Conservation (phyloP, 345 rosid species). For the Combretum micranthum region DNA sequence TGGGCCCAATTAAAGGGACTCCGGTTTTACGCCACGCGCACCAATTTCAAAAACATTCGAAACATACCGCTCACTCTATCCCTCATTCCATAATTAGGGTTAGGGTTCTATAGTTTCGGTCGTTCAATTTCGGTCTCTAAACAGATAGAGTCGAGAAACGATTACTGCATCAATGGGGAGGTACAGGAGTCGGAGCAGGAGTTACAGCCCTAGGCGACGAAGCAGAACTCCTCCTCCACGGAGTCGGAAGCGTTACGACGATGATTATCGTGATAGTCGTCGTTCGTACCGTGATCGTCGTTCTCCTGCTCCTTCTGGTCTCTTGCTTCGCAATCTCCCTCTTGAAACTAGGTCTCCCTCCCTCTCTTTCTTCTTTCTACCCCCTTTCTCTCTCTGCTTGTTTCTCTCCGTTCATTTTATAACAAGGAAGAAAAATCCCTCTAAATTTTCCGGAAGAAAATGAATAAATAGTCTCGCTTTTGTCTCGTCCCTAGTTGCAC, state of each 20-base stretch:
- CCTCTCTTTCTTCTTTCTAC: not conserved
- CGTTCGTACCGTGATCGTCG: constrained; percentile 67
- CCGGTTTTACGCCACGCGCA: not conserved
- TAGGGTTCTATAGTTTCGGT: constrained; percentile 1
- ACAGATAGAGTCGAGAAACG: not conserved
- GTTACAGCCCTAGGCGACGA: constrained; percentile 82
- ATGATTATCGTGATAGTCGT: constrained; percentile 34
- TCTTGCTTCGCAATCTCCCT: constrained; percentile 90
- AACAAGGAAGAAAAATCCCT: too few species aligned
- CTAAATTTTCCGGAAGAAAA: too few species aligned
- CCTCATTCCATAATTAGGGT: constrained; percentile 22
- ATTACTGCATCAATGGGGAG: constrained; percentile 38
- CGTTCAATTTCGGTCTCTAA: not conserved
- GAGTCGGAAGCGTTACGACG: constrained; percentile 51
- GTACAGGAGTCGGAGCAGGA: constrained; percentile 65
- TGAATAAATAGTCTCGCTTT: too few species aligned
- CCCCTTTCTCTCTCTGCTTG: not conserved
- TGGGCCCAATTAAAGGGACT: too few species aligned
- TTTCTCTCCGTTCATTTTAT: not conserved
- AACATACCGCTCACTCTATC: not conserved
- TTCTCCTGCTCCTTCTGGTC: constrained; percentile 79
- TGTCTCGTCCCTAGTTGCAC: too few species aligned
- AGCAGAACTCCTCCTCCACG: constrained; percentile 52
- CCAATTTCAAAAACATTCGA: constrained; percentile 20
- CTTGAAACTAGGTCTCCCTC: constrained; percentile 66